A percentile compares a stretch with the other conserved stretches of the same genome.
Conservation (phyloP, 2,329 filamentous ascomycete species). For the Chrysoporthe austroafricana region DNA sequence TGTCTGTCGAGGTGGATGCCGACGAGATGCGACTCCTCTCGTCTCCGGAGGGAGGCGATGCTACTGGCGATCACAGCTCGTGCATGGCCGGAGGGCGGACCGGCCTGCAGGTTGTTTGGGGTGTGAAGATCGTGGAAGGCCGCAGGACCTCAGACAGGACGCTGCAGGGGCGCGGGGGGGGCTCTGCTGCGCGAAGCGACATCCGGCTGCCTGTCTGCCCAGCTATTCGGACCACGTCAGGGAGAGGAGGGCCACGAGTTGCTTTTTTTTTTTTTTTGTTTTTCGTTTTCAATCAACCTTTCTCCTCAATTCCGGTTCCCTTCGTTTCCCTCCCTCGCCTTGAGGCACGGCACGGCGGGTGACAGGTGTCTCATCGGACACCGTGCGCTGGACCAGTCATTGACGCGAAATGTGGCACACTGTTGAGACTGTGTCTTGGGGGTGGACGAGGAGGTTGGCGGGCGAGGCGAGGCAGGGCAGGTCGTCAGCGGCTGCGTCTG, state of each 20-base stretch:
- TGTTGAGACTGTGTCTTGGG: slow-evolving; percentile 13
- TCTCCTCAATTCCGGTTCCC: background rate
- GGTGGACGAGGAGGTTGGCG: background rate
- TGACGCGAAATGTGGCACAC: background rate
- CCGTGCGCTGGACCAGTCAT: slow-evolving; percentile 4
- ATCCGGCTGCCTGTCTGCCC: background rate
- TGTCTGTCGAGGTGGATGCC: background rate
- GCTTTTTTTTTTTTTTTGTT: background rate
- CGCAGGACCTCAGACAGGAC: background rate
- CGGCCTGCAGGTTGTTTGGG: background rate
- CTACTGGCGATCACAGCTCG: background rate
- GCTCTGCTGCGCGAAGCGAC: background rate
- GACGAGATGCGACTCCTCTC: background rate
- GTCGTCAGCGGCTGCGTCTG: slow-evolving; percentile 5
- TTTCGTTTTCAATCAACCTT: background rate
- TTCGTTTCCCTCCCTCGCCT: background rate
- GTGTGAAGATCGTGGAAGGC: background rate
- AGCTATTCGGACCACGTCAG: no score
- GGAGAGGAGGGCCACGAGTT: no score
- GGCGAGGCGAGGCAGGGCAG: background rate
- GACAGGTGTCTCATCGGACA: slow-evolving; percentile 12
- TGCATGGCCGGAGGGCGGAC: background rate
- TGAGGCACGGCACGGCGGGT: background rate
- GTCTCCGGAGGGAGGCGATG: background rate
- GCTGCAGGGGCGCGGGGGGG: background rate